Evolutionary conservation across 768 basidiomycete genomes (phyloP).

Genomic region (Cystofilobasidium bisporidii): DNA sequence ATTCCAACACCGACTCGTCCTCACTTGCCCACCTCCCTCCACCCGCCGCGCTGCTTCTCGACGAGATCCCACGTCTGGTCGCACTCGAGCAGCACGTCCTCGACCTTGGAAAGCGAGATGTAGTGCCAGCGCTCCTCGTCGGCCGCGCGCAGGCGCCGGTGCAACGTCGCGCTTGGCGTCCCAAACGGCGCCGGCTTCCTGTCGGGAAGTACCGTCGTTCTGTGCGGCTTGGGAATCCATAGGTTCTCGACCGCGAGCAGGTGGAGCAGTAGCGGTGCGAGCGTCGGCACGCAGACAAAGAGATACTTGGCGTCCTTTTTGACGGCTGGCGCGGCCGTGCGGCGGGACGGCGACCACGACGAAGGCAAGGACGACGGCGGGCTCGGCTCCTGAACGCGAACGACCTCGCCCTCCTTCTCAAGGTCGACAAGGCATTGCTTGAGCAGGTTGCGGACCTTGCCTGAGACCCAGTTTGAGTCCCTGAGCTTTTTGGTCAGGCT

Average conservation of each 20-base stretch:
- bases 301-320: background rate
- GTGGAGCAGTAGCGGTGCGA: conserved; percentile 11
- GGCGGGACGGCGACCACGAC: background rate
- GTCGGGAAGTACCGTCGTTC: background rate
- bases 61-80: background rate
- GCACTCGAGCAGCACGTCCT: background rate
- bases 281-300: background rate
- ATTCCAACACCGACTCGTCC: too few species aligned
- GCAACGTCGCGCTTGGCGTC: background rate
- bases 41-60: conserved; percentile 7
- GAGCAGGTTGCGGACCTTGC: background rate
- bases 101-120: background rate
- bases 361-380: background rate
- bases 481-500: background rate
- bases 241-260: conserved; percentile 10
- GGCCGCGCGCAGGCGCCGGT: background rate
- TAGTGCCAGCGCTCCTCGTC: conserved; percentile 8
- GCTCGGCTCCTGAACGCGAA: background rate
- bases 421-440: background rate
- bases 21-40: conserved; percentile 6
- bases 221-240: background rate
- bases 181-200: background rate
- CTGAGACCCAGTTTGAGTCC: background rate
- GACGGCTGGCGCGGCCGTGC: background rate
- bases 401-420: conserved; percentile 16